These are phyloP conservation scores for Erigeron philadelphicus DNA, from an alignment of 140 eudicot genomes.

Conservation along the genomic window DNA sequence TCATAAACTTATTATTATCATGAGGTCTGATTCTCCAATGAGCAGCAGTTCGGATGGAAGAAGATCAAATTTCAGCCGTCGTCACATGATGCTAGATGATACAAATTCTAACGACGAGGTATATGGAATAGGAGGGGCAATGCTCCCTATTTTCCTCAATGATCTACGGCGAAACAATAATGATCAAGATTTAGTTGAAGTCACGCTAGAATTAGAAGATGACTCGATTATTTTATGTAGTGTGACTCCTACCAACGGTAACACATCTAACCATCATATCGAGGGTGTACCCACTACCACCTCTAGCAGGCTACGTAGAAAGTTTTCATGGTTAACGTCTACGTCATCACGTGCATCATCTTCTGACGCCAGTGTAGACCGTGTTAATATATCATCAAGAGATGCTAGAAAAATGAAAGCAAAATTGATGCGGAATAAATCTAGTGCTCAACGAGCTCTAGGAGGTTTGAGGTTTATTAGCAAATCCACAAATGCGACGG, in stretches of 20 bases:
- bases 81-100: slow-evolving; percentile 25
- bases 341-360: slow-evolving; percentile 42
- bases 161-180: slow-evolving; percentile 47
- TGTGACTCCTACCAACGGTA: slow-evolving; percentile 45
- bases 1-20: not conserved
- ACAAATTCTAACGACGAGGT: slow-evolving; percentile 34
- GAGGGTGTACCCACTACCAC: slow-evolving; percentile 31
- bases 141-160: slow-evolving; percentile 84
- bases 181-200: slow-evolving; percentile 58
- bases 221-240: slow-evolving; percentile 51
- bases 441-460: slow-evolving; percentile 84
- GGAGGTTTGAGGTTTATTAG: slow-evolving; percentile 82
- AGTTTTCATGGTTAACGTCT: slow-evolving; percentile 54
- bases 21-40: slow-evolving; percentile 43
- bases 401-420: slow-evolving; percentile 60
- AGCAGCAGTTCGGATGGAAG: slow-evolving; percentile 35
- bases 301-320: slow-evolving; percentile 41
- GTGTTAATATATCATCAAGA: slow-evolving; percentile 35
- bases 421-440: slow-evolving; percentile 49
- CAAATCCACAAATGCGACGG: slow-evolving; percentile 43
- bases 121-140: slow-evolving; percentile 60
- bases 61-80: slow-evolving; percentile 49
- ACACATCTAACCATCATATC: slow-evolving; percentile 15
- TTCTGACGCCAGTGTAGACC: slow-evolving; percentile 34
- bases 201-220: slow-evolving; percentile 64